These are phyloP conservation scores for Lentithecium fluviatile DNA, from an alignment of 495 filamentous ascomycete species.

Conservation along the genomic window DNA sequence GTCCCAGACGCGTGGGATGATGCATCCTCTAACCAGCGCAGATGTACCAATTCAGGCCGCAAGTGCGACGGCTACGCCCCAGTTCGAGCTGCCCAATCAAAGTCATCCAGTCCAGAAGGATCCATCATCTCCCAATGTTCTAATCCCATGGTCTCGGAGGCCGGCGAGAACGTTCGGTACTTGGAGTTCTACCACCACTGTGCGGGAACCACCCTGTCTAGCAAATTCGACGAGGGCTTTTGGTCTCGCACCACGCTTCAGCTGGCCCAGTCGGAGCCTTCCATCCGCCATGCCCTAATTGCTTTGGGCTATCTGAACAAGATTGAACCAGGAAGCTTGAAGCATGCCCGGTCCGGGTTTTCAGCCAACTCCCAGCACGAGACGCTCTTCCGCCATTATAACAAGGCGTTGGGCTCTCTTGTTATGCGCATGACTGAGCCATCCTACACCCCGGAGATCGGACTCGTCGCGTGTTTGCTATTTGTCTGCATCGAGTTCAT, in stretches of 20 bases:
- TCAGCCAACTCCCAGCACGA: not conserved
- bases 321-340: constrained; percentile 12
- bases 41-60: constrained; percentile 53
- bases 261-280: constrained; percentile 20
- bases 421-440: constrained; percentile 14
- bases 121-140: not conserved
- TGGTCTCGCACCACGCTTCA: constrained; percentile 20
- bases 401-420: constrained; percentile 15
- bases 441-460: constrained; percentile 11
- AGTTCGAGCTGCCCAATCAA: no score
- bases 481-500: constrained; percentile 21
- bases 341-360: constrained; percentile 12
- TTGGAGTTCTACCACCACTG: constrained; percentile 13
- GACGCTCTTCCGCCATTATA: constrained; percentile 19
- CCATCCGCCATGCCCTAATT: constrained; percentile 17
- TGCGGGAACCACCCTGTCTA: not conserved
- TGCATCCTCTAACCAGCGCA: constrained; percentile 43
- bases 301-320: constrained; percentile 24
- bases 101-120: not conserved
- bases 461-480: constrained; percentile 15
- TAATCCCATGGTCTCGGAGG: not conserved
- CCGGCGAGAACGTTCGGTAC: constrained; percentile 1
- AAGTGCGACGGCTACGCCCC: constrained; percentile 47
- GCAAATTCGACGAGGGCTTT: constrained; percentile 14
- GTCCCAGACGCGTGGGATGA: constrained; percentile 32